Evolutionary conservation across 2,329 filamentous ascomycete species (phyloP).

Genomic region (Trichoderma sp.): DNA sequence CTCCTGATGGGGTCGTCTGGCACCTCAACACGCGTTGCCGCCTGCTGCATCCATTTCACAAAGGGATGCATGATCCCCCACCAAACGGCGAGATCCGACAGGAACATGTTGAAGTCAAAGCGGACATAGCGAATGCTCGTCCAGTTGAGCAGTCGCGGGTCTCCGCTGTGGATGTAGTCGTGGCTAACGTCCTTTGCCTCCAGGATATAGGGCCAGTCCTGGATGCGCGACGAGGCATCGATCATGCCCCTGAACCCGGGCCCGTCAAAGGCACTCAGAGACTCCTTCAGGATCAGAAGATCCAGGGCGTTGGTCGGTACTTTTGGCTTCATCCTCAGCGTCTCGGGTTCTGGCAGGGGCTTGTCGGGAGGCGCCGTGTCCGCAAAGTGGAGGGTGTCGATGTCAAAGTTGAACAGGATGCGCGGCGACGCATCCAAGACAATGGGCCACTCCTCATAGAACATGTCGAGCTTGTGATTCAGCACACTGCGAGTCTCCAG

Average conservation of each 20-base stretch:
- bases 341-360: not conserved
- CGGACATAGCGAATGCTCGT: slow-evolving; percentile 16
- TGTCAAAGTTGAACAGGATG: slow-evolving; percentile 23
- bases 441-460: not conserved
- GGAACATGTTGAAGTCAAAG: slow-evolving; percentile 22
- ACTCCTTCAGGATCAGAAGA: slow-evolving; percentile 18
- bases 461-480: not conserved
- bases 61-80: slow-evolving; percentile 22
- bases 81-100: slow-evolving; percentile 20
- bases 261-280: not conserved
- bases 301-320: slow-evolving; percentile 10
- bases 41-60: slow-evolving; percentile 22
- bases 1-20: slow-evolving; percentile 8
- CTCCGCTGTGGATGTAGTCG: slow-evolving; percentile 7
- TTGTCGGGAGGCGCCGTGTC: slow-evolving; percentile 17
- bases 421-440: slow-evolving; percentile 7
- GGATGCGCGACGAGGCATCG: slow-evolving; percentile 3
- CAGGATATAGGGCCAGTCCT: slow-evolving; percentile 18
- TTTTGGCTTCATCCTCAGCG: not conserved
- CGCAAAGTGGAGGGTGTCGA: slow-evolving; percentile 23
- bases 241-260: slow-evolving; percentile 10
- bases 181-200: slow-evolving; percentile 1
- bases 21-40: slow-evolving; percentile 1
- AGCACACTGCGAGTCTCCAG: not conserved
- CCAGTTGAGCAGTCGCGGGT: slow-evolving; percentile 14